Conservation (phyloP, 2,329 filamentous ascomycete genomes). For the Cephalotrichum gorgonifer region DNA sequence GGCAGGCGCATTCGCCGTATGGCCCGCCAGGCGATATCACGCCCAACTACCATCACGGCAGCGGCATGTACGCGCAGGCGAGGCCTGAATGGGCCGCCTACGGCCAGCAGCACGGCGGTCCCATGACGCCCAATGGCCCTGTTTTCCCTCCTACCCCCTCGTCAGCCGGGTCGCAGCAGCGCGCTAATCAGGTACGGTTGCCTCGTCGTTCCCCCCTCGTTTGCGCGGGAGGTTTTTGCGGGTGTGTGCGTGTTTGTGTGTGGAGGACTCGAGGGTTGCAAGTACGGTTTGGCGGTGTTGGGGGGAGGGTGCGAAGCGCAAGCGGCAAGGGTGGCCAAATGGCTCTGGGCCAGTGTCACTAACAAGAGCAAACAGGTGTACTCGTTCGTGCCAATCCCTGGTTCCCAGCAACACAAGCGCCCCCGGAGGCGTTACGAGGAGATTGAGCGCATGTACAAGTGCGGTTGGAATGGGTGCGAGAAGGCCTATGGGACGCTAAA, state of each 20-base stretch:
- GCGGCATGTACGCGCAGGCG: slow-evolving; percentile 55
- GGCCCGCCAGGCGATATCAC: slow-evolving; percentile 76
- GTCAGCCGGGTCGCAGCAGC: slow-evolving; percentile 41
- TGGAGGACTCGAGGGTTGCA: too few relatives aligned
- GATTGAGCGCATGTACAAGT: slow-evolving; percentile 99
- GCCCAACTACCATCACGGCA: slow-evolving; percentile 59
- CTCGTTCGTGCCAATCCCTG: slow-evolving; percentile 94
- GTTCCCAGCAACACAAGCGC: slow-evolving; percentile 93
- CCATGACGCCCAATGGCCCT: slow-evolving; percentile 39
- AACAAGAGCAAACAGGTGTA: slow-evolving; percentile 56
- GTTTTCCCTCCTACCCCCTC: slow-evolving; percentile 47
- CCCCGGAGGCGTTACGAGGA: slow-evolving; percentile 91
- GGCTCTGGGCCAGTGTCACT: background rate
- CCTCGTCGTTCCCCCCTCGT: background rate
- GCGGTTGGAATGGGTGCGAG: slow-evolving; percentile 95
- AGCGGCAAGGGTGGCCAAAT: background rate
- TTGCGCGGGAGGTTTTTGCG: too few relatives aligned
- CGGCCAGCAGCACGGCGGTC: slow-evolving; percentile 38
- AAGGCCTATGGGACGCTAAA: slow-evolving; percentile 98
- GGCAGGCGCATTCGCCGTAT: slow-evolving; percentile 80
- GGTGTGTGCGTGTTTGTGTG: too few relatives aligned
- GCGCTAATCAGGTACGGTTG: slow-evolving; percentile 49
- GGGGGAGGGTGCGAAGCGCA: too few relatives aligned
- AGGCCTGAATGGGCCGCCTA: slow-evolving; percentile 70
- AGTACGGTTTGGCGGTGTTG: too few relatives aligned